Evolutionary conservation across 2,329 filamentous ascomycete genomes (phyloP).

Genomic region (Ceratocystis lukuohia): DNA sequence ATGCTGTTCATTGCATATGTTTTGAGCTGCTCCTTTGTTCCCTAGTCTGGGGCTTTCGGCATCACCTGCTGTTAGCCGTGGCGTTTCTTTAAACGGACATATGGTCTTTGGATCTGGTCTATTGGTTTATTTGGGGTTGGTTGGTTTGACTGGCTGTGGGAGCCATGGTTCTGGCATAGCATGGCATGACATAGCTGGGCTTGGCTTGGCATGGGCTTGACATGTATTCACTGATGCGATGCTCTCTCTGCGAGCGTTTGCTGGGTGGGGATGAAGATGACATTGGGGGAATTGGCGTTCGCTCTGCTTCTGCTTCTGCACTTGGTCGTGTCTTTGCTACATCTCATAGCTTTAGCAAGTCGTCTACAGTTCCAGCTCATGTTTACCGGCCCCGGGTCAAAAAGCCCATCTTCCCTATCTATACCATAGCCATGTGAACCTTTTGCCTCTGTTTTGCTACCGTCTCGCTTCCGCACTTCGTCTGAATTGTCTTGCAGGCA

Average conservation of each 20-base stretch:
- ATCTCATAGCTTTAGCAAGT: background rate
- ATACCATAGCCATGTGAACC: conserved; percentile 19
- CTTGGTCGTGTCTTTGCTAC: background rate
- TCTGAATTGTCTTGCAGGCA: background rate
- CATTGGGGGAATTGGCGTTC: conserved; percentile 1
- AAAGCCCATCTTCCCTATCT: conserved; percentile 16
- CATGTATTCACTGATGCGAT: conserved; percentile 9
- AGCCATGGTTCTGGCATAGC: conserved; percentile 3
- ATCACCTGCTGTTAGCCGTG: background rate
- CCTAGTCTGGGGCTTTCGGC: background rate
- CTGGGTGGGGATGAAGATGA: conserved; percentile 8
- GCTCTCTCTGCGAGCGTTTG: background rate
- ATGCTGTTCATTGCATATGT: background rate
- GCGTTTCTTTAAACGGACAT: background rate
- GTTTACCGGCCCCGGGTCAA: conserved; percentile 10
- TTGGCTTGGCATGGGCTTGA: conserved; percentile 7
- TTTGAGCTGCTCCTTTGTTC: background rate
- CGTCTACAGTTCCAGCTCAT: conserved; percentile 8
- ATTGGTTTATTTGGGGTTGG: conserved; percentile 7
- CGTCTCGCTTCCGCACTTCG: background rate
- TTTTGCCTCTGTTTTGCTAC: conserved; percentile 3
- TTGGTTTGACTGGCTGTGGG: conserved; percentile 8
- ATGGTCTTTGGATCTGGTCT: background rate
- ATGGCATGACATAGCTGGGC: background rate
- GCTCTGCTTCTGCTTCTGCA: conserved; percentile 12